A percentile compares a stretch with the other conserved stretches of the same genome.
phyloP scores from a whole-genome alignment of 352 stramenopile species.

The Phytophthora europaea region DNA sequence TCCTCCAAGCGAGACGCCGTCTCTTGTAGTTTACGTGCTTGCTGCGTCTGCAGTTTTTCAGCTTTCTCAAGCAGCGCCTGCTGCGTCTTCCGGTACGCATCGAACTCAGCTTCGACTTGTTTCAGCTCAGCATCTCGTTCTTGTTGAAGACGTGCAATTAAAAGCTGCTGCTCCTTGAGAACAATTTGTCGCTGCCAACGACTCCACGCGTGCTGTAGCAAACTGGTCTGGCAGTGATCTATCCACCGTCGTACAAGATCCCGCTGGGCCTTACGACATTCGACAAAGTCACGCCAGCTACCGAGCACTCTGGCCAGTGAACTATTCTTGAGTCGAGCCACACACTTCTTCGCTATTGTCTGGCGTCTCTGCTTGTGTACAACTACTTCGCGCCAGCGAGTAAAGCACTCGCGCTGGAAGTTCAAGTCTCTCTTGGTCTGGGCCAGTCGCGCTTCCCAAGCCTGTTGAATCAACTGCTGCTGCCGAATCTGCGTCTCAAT shows the following conservation, averaged over 20 bases:
- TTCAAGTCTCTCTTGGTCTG: slow-evolving; percentile 37
- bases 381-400: slow-evolving; percentile 32
- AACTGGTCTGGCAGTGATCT: slow-evolving; percentile 6
- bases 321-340: slow-evolving; percentile 36
- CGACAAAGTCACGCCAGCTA: slow-evolving; percentile 36
- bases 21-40: slow-evolving; percentile 22
- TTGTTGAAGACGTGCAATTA: slow-evolving; percentile 24
- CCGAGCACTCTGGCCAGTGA: slow-evolving; percentile 23
- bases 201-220: slow-evolving; percentile 34
- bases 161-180: slow-evolving; percentile 34
- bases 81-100: slow-evolving; percentile 19
- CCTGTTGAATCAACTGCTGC: slow-evolving; percentile 30
- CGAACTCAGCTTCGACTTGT: slow-evolving; percentile 24
- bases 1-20: slow-evolving; percentile 13
- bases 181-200: slow-evolving; percentile 46
- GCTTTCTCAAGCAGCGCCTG: slow-evolving; percentile 11
- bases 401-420: slow-evolving; percentile 34
- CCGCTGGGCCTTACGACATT: slow-evolving; percentile 26
- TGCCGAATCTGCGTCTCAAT: slow-evolving; percentile 22
- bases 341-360: slow-evolving; percentile 26
- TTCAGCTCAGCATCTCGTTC: slow-evolving; percentile 21
- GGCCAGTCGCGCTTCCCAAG: slow-evolving; percentile 35
- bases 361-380: slow-evolving; percentile 1
- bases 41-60: slow-evolving; percentile 5
- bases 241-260: slow-evolving; percentile 41